Base-by-base conservation (phyloP, 176 grass and related monocot species). In the Zea luxurians region DNA sequence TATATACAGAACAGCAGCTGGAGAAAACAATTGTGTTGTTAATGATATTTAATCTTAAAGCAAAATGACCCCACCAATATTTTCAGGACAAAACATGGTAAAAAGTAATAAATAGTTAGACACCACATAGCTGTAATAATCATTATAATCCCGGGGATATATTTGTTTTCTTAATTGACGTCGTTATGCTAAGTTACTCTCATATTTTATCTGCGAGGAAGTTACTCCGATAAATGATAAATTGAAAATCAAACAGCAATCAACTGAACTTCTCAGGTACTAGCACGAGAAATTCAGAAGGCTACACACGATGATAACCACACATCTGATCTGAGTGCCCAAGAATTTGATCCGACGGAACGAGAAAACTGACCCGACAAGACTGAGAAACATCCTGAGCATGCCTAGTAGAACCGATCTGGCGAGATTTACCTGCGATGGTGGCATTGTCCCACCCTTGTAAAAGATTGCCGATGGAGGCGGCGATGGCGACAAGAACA, bases 401-500 rank as follows among this genome's bases (percentile, higher is more conserved):
- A 44, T 43, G 10, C 18, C 4, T 6, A 7, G 7, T 20, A 47
- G n/a, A 75, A 69, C 16, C 4, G 37, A 75, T 64, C 62, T 69
- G 67, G 6, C 8, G 16, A 38, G 38, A 79, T 45, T 82, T 83
- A 90, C 91, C 91, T 76, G 91, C 91, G 50, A 93, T 90, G 60
- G 91, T 93, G 72, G 91, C 91, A 93, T 93, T 93, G 75, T 93
- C 91, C 91, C 91, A 93, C 37, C 91, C 91, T 80, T 93, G 91
- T 40, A 93, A 64, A 85, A 93, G 80, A 65, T 93, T 93, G 41
- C 91, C 91, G 48, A 93, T 93, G 44, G 91, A 93, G 37, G 91
- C 91, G 17, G 58, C 91, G 48, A 93, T 88, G 37, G 91, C 91
- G 40, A 93, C 88, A 13, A 93, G 78, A 73, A 64, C 85, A 69